Evolutionary conservation across 2,329 filamentous ascomycete species (phyloP).

Genomic region (Epichloe sp.): DNA sequence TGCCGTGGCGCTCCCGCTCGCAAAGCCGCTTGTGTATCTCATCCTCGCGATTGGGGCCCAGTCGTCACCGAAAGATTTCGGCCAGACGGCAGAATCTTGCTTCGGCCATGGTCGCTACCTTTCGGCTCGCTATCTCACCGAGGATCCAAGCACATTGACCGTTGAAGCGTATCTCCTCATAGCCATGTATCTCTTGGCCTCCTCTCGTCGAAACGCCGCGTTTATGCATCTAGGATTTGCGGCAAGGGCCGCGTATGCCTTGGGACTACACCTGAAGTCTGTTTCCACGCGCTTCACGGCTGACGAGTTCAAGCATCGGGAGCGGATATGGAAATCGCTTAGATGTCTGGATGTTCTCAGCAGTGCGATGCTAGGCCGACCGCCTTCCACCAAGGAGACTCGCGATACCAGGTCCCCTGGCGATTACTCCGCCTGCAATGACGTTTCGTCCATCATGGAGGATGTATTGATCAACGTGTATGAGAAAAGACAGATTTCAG

Average conservation of each 20-base stretch:
- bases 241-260: conserved; percentile 39
- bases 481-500: conserved; percentile 12
- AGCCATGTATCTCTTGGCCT: conserved; percentile 46
- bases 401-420: conserved; percentile 6
- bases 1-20: conserved; percentile 4
- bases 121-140: conserved; percentile 20
- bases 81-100: conserved; percentile 13
- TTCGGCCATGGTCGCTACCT: conserved; percentile 16
- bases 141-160: conserved; percentile 39
- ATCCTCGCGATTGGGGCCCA: conserved; percentile 15
- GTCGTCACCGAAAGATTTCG: conserved; percentile 17
- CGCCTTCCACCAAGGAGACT: conserved; percentile 13
- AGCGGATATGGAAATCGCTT: conserved; percentile 15
- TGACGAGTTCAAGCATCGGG: conserved; percentile 10
- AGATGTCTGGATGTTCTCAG: conserved; percentile 15
- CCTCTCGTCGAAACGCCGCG: conserved; percentile 44
- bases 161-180: conserved; percentile 40
- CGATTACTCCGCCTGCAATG: conserved; percentile 11
- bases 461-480: conserved; percentile 18
- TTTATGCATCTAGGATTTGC: conserved; percentile 53
- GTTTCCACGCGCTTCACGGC: conserved; percentile 9
- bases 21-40: conserved; percentile 24
- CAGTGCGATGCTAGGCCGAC: conserved; percentile 15
- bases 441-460: conserved; percentile 16
- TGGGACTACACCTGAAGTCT: conserved; percentile 35